These are phyloP conservation scores for Cyberlindnera mississippiensis DNA, from an alignment of 805 yeast species.

Conservation along the genomic window DNA sequence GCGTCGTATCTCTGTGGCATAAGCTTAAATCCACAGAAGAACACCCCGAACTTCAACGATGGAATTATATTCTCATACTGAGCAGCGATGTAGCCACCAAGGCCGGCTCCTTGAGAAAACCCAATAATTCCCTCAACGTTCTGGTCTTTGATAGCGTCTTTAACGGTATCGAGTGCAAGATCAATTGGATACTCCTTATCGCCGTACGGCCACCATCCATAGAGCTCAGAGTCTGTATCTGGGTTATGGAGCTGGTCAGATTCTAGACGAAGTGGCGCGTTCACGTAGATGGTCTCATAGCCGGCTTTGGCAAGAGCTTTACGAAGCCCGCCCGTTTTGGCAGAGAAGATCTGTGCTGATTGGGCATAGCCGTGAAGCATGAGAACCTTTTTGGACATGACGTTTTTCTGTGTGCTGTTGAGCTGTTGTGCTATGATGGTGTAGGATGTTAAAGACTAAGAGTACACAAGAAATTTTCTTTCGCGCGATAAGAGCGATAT, in stretches of 20 bases:
- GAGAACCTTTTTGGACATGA: conserved; percentile 46
- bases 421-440: too few species aligned
- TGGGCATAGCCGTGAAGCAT: conserved; percentile 92
- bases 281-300: conserved; percentile 65
- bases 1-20: conserved; percentile 26
- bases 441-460: too few species aligned
- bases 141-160: conserved; percentile 49
- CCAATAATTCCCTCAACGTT: conserved; percentile 86
- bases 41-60: conserved; percentile 43
- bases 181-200: conserved; percentile 27
- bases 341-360: conserved; percentile 71
- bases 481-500: too few species aligned
- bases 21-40: conserved; percentile 62
- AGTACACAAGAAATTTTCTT: too few species aligned
- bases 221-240: conserved; percentile 27
- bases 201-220: conserved; percentile 70
- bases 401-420: too few species aligned
- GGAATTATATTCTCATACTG: conserved; percentile 24
- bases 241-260: conserved; percentile 65
- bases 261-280: conserved; percentile 64
- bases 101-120: conserved; percentile 91
- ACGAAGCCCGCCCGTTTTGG: conserved; percentile 82
- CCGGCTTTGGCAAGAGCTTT: conserved; percentile 58
- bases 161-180: conserved; percentile 38
- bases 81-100: conserved; percentile 61